Base-by-base conservation (phyloP, 2,329 filamentous ascomycete species). In the Fusarium lyarnte region DNA sequence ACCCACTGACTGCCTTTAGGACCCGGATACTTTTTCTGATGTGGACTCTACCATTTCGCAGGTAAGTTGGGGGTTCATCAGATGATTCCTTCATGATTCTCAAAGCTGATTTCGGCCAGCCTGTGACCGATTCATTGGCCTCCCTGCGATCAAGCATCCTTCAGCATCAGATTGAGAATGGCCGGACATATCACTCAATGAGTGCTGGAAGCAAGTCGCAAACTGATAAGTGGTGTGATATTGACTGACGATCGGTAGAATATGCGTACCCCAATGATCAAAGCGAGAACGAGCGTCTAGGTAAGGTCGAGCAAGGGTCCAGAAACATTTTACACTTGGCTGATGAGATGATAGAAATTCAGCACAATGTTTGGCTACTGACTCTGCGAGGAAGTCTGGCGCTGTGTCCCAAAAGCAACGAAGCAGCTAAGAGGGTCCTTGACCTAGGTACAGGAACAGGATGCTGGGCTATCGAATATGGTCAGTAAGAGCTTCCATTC, bases 401-500 rank as follows among this genome's bases (percentile, higher is more conserved):
- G 3, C 29, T 70, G 1, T 69, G 51, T 6, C 68, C 64, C 4
- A 69, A 61, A 13, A 61, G 53, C 7, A 33, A 43, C 5, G 52
- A 62, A 11, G 33, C 42, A 9, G 66, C 66, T 1, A 66, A 58
- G 8, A 16, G 53, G 43, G 29, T 27, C 3, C 49, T 70, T 5
- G 66, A 72, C 14, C 6, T 69, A 9, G 69, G 69, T 0, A 66
- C 61, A 0, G 58, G 66, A 6, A 71, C 66, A 3, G 69, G 69
- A n/a, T 51, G 36, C 16, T 71, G 69, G 69, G 69, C 69, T 2
- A 67, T 66, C 2, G 62, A 70, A 39, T 60, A 66, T 38, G 66
- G 62, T 63, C 8, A 9, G 27, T 29, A 8, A 29, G 27, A 29
- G 8, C 27, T 29, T 29, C 2, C 7, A 29, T 29, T 25, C 25